Evolutionary conservation across 805 yeast genomes (phyloP).

Genomic region (Tetrapisispora pingtungensis): DNA sequence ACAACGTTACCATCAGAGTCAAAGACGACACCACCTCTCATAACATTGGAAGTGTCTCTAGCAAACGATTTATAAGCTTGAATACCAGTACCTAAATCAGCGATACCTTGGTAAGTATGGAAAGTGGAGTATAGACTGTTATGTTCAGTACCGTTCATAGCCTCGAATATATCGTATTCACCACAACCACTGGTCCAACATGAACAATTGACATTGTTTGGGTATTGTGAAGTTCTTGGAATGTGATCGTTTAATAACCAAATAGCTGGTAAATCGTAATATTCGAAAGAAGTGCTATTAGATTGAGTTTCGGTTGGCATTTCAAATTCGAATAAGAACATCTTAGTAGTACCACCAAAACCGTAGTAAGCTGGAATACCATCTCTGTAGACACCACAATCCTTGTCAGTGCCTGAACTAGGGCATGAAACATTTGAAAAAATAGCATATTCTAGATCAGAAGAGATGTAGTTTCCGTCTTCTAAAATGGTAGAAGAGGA

Average conservation of each 20-base stretch:
- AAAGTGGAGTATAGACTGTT: constrained; percentile 52
- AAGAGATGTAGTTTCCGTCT: constrained; percentile 38
- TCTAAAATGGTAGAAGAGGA: constrained; percentile 38
- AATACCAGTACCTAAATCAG: constrained; percentile 50
- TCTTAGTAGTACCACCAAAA: constrained; percentile 52
- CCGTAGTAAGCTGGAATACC: constrained; percentile 72
- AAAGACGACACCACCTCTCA: constrained; percentile 66
- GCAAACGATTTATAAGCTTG: constrained; percentile 42
- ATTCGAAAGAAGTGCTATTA: constrained; percentile 26
- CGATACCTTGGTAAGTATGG: constrained; percentile 63
- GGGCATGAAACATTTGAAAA: constrained; percentile 50
- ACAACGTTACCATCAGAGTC: constrained; percentile 49
- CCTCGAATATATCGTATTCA: constrained; percentile 69
- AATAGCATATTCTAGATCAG: constrained; percentile 52
- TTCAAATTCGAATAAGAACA: constrained; percentile 62
- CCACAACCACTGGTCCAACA: constrained; percentile 76
- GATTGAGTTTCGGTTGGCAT: constrained; percentile 48
- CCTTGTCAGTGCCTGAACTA: constrained; percentile 41
- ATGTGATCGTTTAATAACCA: constrained; percentile 67
- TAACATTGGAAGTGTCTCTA: constrained; percentile 40
- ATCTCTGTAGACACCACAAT: constrained; percentile 70
- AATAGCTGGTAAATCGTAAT: constrained; percentile 62
- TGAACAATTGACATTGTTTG: constrained; percentile 48
- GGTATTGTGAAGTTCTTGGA: constrained; percentile 67
- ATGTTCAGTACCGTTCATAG: constrained; percentile 51